Base-by-base conservation (phyloP, 257 asterid genomes). In the Paulownia fortunei region DNA sequence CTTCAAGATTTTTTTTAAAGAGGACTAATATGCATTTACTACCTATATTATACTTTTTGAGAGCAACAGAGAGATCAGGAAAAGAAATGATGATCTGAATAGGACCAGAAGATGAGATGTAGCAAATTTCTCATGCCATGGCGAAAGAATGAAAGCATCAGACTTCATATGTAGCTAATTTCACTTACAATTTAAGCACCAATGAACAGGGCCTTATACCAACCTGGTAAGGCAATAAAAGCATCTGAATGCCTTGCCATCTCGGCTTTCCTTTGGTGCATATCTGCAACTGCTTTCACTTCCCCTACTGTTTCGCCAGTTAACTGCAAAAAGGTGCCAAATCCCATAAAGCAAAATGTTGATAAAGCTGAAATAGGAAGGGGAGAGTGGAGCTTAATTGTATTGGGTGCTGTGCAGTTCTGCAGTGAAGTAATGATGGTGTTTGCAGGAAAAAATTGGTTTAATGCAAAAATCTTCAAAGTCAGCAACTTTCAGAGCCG, bases 181-280 rank as follows among this genome's bases (percentile, higher is more conserved):
- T 47, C 18, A 47, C 5, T n/a, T n/a, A n/a, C n/a, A n/a, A n/a
- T n/a, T n/a, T n/a, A n/a, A n/a, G n/a, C n/a, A n/a, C n/a, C n/a
- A n/a, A n/a, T n/a, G n/a, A n/a, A n/a, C n/a, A n/a, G n/a, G n/a
- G n/a, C n/a, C n/a, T n/a, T 76, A 70, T 76, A 82, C 90, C 55
- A 84, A 96, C 99, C 99, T 87, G 99, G 98, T 81, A 96, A 89
- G 86, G 99, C 99, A 87, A 96, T 96, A 90, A 96, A 96, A 78
- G 99, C 99, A 80, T 96, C 97, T 27, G 99, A 93, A 72, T 96
- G 96, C 84, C 84, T 90, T 77, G 92, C 96, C 99, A 96, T 96
- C 82, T 96, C 97, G 8, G 99, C 99, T 86, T 96, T 96, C 88
- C 99, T 92, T 89, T 96, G 98, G 82, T 96, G 99, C 99, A 96